A percentile compares a stretch with the other conserved stretches of the same genome.
phyloP scores from a whole-genome alignment of 2,329 filamentous ascomycete species.

The Penicillium carneum region DNA sequence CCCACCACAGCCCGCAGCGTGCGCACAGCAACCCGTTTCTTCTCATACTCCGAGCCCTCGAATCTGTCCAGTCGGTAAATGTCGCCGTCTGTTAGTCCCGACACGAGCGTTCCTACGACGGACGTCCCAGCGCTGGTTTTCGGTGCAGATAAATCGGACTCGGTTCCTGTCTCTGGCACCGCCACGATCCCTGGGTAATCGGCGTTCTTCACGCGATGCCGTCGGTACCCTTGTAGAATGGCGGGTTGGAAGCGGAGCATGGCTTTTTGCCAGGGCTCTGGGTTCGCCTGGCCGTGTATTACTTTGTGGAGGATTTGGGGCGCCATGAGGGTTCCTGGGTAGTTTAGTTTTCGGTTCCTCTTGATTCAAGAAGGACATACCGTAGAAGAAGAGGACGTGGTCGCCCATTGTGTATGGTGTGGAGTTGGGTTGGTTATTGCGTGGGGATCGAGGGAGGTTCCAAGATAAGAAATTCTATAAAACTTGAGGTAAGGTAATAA shows the following conservation, averaged over 20 bases:
- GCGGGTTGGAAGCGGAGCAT: conserved; percentile 74
- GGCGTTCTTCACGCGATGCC: conserved; percentile 70
- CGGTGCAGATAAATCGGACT: neutral
- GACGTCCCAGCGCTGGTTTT: conserved; percentile 42
- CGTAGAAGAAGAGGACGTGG: conserved; percentile 70
- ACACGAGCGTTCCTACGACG: conserved; percentile 78
- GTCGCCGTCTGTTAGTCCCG: conserved; percentile 79
- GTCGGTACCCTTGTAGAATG: conserved; percentile 74
- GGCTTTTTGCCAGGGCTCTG: conserved; percentile 58
- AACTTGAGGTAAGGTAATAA: neutral
- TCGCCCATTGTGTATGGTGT: conserved; percentile 52
- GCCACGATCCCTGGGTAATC: conserved; percentile 83
- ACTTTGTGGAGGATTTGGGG: conserved; percentile 84
- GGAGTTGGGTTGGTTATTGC: neutral
- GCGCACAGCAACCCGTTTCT: conserved; percentile 58
- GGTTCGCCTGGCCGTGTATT: conserved; percentile 69
- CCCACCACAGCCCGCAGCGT: conserved; percentile 41
- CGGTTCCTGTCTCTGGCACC: neutral
- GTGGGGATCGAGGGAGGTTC: neutral
- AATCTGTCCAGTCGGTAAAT: conserved; percentile 79
- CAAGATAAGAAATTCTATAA: neutral
- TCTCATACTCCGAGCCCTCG: conserved; percentile 77
- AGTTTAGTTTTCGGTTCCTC: conserved; percentile 4
- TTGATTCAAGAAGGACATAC: conserved; percentile 42
- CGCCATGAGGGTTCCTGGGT: conserved; percentile 73